phyloP scores from a whole-genome alignment of 805 yeast species.

The Candida berthetii region DNA sequence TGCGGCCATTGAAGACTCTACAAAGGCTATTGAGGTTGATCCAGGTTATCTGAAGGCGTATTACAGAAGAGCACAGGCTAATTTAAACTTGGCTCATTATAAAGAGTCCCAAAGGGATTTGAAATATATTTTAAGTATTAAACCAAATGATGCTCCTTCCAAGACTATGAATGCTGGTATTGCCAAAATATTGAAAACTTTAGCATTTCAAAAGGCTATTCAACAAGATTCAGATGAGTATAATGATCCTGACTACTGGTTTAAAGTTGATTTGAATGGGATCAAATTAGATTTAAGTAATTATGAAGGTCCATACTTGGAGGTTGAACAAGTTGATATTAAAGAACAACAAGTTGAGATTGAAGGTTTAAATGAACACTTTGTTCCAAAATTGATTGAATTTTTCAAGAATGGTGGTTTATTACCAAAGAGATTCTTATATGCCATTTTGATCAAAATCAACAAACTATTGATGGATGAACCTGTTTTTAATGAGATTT shows the following conservation, averaged over 20 bases:
- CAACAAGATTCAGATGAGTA: slow-evolving; percentile 50
- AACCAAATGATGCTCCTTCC: slow-evolving; percentile 70
- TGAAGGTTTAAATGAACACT: slow-evolving; percentile 38
- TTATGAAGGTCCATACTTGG: slow-evolving; percentile 55
- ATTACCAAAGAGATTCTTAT: slow-evolving; percentile 77
- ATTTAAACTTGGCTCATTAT: slow-evolving; percentile 69
- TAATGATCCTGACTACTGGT: slow-evolving; percentile 36
- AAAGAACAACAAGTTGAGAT: slow-evolving; percentile 17
- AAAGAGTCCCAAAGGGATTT: slow-evolving; percentile 70
- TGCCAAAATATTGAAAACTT: slow-evolving; percentile 56
- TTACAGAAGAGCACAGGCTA: slow-evolving; percentile 81
- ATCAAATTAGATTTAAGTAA: slow-evolving; percentile 39
- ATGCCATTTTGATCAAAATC: slow-evolving; percentile 72
- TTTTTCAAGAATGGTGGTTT: slow-evolving; percentile 69
- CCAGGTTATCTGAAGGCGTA: slow-evolving; percentile 69
- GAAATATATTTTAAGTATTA: slow-evolving; percentile 48
- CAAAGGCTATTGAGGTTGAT: slow-evolving; percentile 62
- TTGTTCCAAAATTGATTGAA: slow-evolving; percentile 59
- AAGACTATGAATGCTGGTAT: slow-evolving; percentile 56
- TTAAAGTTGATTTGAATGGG: slow-evolving; percentile 17
- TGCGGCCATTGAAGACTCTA: slow-evolving; percentile 73
- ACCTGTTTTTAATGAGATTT: slow-evolving; percentile 70
- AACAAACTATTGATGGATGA: slow-evolving; percentile 59
- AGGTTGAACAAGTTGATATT: slow-evolving; percentile 28
- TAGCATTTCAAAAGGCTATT: slow-evolving; percentile 84